phyloP scores from a whole-genome alignment of 2,329 filamentous ascomycete genomes.

The Intubia oerlemansii region DNA sequence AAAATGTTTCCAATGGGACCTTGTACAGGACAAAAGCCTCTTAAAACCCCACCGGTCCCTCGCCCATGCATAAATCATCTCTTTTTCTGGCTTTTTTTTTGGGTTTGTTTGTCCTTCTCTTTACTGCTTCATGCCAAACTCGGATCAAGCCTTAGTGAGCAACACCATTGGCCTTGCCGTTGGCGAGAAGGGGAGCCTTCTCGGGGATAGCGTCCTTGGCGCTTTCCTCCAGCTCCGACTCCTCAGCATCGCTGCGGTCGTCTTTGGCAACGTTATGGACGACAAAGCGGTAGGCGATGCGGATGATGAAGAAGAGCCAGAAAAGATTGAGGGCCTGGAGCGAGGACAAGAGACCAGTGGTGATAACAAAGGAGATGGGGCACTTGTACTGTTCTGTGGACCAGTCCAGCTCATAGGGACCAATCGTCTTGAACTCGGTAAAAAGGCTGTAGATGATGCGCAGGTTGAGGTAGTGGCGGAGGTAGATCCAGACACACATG shows the following conservation, averaged over 20 bases:
- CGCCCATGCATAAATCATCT: no score
- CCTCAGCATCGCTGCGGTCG: slow-evolving; percentile 49
- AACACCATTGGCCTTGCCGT: slow-evolving; percentile 10
- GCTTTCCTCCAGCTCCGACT: slow-evolving; percentile 38
- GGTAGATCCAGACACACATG: slow-evolving; percentile 68
- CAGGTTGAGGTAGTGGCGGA: slow-evolving; percentile 70
- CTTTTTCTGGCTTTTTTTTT: no score
- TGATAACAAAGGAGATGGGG: slow-evolving; percentile 45
- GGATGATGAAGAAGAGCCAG: slow-evolving; percentile 59
- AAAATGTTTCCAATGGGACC: no score
- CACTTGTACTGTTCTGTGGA: slow-evolving; percentile 59
- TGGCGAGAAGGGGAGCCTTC: slow-evolving; percentile 6
- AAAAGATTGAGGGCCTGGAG: slow-evolving; percentile 62
- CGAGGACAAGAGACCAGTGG: slow-evolving; percentile 37
- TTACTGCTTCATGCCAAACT: no score
- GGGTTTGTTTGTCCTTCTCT: no score
- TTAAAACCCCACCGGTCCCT: no score
- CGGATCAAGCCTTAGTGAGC: no score
- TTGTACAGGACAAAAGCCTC: no score
- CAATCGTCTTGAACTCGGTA: slow-evolving; percentile 53
- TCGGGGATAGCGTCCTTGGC: slow-evolving; percentile 12
- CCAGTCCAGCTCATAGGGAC: slow-evolving; percentile 60
- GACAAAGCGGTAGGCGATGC: slow-evolving; percentile 53
- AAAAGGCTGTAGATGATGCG: slow-evolving; percentile 55
- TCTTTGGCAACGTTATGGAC: slow-evolving; percentile 40